Percentiles rank a stretch among this genome's conserved stretches.
Evolutionary conservation across 805 yeast genomes (phyloP).

Genomic region (Sugiyamaella floridensis): DNA sequence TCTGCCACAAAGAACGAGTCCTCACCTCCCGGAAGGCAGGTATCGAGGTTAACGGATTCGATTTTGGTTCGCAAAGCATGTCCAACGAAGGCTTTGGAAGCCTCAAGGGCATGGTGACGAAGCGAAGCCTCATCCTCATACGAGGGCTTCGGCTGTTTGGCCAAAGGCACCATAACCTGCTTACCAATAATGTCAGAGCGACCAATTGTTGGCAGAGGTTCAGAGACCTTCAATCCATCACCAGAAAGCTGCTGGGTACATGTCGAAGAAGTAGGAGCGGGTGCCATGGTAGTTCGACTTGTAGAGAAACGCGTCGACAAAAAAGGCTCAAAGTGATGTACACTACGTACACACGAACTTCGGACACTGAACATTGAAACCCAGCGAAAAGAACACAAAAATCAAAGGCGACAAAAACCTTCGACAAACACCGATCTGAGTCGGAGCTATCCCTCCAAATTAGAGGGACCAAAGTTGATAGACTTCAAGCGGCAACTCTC

Average conservation of each 20-base stretch:
- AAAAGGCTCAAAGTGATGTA: background rate
- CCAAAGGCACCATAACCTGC: background rate
- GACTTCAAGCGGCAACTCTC: slow-evolving; percentile 29
- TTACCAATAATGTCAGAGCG: background rate
- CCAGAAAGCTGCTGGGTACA: background rate
- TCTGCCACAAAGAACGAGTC: slow-evolving; percentile 87
- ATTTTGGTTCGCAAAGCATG: slow-evolving; percentile 19
- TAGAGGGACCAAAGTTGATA: slow-evolving; percentile 19
- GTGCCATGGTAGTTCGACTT: background rate
- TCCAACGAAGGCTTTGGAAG: slow-evolving; percentile 12
- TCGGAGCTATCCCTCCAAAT: slow-evolving; percentile 13
- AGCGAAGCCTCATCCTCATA: background rate
- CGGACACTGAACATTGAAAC: background rate
- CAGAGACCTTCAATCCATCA: background rate
- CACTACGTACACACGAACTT: background rate
- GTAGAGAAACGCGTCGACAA: background rate
- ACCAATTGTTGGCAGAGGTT: background rate
- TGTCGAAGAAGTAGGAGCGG: background rate
- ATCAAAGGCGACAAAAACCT: background rate
- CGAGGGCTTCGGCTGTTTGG: background rate
- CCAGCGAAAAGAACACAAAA: background rate
- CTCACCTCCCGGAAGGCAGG: slow-evolving; percentile 69
- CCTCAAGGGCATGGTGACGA: background rate
- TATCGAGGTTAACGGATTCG: slow-evolving; percentile 43
- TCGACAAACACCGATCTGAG: slow-evolving; percentile 13